Evolutionary conservation across 345 rosid species (phyloP).

Genomic region (Ceriops zippeliana): DNA sequence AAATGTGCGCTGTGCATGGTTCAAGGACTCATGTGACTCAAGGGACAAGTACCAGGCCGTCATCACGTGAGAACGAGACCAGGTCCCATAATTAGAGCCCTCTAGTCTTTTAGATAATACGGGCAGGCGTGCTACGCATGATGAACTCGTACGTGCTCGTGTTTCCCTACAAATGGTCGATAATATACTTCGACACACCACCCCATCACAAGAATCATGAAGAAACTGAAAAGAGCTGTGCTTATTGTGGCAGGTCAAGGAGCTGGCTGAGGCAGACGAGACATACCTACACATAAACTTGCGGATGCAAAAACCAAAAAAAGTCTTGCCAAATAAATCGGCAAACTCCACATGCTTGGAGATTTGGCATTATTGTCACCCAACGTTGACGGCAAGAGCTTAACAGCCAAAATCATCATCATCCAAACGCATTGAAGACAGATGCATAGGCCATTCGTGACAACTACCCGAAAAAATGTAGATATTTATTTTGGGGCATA

Average conservation of each 20-base stretch:
- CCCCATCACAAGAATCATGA: too few species aligned
- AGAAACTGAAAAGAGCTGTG: background rate
- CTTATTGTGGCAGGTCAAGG: background rate
- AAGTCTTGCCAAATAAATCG: conserved; percentile 13
- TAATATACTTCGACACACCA: background rate
- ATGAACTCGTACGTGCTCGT: background rate
- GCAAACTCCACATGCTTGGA: conserved; percentile 6
- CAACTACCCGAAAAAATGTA: too few species aligned
- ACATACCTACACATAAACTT: conserved; percentile 7
- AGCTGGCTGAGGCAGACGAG: too few species aligned
- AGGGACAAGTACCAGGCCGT: too few species aligned
- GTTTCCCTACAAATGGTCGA: background rate
- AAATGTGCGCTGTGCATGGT: too few species aligned
- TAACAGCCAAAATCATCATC: background rate
- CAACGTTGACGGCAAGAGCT: conserved; percentile 19
- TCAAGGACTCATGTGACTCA: too few species aligned
- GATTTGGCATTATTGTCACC: background rate
- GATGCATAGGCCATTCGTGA: too few species aligned
- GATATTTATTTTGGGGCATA: too few species aligned
- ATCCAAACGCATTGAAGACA: too few species aligned
- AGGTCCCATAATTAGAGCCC: conserved; percentile 22
- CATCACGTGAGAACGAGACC: background rate
- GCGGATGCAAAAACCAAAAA: conserved; percentile 24
- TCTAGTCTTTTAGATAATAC: conserved; percentile 6
- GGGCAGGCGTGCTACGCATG: conserved; percentile 26